phyloP scores from a whole-genome alignment of 768 basidiomycete species.

The Kwoniella shandongensis region DNA sequence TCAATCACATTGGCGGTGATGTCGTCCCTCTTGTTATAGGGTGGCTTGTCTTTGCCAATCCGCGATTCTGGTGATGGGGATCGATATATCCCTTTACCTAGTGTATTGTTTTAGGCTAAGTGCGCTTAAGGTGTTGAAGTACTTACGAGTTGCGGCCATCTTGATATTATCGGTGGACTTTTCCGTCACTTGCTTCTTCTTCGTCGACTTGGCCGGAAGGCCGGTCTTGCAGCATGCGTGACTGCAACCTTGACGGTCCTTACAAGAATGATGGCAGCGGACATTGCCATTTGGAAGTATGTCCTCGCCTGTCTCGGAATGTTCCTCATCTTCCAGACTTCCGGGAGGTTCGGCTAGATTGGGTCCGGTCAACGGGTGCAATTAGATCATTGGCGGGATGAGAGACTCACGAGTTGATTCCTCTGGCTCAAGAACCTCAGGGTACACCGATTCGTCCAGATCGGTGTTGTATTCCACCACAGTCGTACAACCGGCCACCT shows the following conservation, averaged over 20 bases:
- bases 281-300: background rate
- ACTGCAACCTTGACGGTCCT: background rate
- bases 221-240: constrained; percentile 5
- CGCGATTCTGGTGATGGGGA: no score
- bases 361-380: background rate
- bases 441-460: constrained; percentile 44
- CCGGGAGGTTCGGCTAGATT: background rate
- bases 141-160: no score
- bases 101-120: no score
- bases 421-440: constrained; percentile 1
- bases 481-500: constrained; percentile 66
- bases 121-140: no score
- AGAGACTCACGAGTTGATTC: no score
- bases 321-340: background rate
- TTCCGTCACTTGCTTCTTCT: no score
- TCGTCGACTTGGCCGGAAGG: background rate
- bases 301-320: background rate
- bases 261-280: constrained; percentile 5
- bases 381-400: background rate
- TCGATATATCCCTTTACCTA: no score
- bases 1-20: no score
- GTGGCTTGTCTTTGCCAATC: no score
- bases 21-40: no score
- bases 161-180: background rate
- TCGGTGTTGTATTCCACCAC: constrained; percentile 63